Evolutionary conservation across 2,329 filamentous ascomycete genomes (phyloP), one percentile per base, ranked within the genome.

Genomic region (Ustilaginoidea virens): DNA sequence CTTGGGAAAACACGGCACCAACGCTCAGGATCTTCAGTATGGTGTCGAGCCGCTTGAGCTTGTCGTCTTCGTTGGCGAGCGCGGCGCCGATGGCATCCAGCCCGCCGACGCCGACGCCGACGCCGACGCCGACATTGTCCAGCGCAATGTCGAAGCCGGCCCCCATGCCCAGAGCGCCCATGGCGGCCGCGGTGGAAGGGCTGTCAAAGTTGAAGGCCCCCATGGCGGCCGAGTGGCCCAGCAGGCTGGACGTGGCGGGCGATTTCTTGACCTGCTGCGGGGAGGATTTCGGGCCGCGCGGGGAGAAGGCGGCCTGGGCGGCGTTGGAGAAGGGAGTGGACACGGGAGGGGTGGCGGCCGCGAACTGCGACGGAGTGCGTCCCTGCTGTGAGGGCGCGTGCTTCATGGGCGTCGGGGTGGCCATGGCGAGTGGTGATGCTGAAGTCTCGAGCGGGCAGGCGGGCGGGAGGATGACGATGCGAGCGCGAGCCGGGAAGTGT

Each of bases 221-320:
- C 33, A 52, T 56, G 5, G 52, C 51, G 5, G 52, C 51, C 4
- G 56, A 47, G 31, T 66, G 62, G 5, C 56, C 56, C 47, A 61
- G 58, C 35, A 69, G 43, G 1, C 55, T 60, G 9, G 59, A 60
- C 23, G 61, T 63, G 9, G 69, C 70, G 1, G 72, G 70, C 5
- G 70, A 74, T 42, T 72, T 72, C 53, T 70, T 73, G 23, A 75
- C 56, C 32, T 73, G 67, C 46, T 76, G 70, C 4, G 73, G 73
- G 29, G 73, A 77, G 7, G 69, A 73, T 28, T 62, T 59, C 7
- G 58, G 63, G 18, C 60, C 69, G 17, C 55, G 58, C 4, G 72
- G 71, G 2, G 72, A 74, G 43, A 75, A 69, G 20, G 62, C 68
- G n/a, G 62, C 59, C 29, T 66, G 61, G 2, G 60, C 60, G 24